These are phyloP conservation scores for Penicillium freii DNA, from an alignment of 2,329 filamentous ascomycete species.

Conservation along the genomic window DNA sequence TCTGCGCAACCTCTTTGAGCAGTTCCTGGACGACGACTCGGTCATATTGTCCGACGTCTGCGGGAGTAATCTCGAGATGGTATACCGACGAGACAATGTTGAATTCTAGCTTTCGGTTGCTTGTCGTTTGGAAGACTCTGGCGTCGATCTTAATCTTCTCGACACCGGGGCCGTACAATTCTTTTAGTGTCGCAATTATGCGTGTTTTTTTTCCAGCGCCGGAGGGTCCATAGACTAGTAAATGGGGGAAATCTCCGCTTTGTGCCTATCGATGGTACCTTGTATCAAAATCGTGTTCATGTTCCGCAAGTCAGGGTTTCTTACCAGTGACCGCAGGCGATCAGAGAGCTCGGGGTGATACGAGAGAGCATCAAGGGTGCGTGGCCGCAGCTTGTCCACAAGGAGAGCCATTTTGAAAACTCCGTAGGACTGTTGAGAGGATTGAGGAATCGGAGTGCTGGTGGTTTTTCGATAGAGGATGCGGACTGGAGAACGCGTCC, in stretches of 20 bases:
- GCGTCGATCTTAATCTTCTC: slow-evolving; percentile 99
- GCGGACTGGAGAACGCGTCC: slow-evolving; percentile 35
- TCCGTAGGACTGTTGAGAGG: not conserved
- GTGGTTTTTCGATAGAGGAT: slow-evolving; percentile 13
- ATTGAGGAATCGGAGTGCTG: not conserved
- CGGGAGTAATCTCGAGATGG: slow-evolving; percentile 96
- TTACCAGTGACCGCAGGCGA: slow-evolving; percentile 79
- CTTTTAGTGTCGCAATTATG: slow-evolving; percentile 91
- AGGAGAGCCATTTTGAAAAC: slow-evolving; percentile 57
- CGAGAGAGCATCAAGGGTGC: slow-evolving; percentile 59
- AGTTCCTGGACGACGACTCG: slow-evolving; percentile 93
- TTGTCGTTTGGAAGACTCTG: slow-evolving; percentile 90
- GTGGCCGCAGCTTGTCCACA: slow-evolving; percentile 61
- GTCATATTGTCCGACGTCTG: slow-evolving; percentile 94
- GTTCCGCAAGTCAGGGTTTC: not conserved
- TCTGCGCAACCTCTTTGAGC: slow-evolving; percentile 96
- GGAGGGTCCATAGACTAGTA: slow-evolving; percentile 94
- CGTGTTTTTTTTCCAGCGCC: slow-evolving; percentile 97
- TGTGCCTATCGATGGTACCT: slow-evolving; percentile 63
- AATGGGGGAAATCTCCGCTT: slow-evolving; percentile 95
- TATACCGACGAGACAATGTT: slow-evolving; percentile 97
- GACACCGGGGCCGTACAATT: slow-evolving; percentile 92
- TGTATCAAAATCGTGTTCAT: slow-evolving; percentile 9
- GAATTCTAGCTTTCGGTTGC: slow-evolving; percentile 97
- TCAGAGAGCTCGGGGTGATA: slow-evolving; percentile 90